These are phyloP conservation scores for Tulasnella sp. DNA, from an alignment of 768 basidiomycete genomes.

Conservation along the genomic window DNA sequence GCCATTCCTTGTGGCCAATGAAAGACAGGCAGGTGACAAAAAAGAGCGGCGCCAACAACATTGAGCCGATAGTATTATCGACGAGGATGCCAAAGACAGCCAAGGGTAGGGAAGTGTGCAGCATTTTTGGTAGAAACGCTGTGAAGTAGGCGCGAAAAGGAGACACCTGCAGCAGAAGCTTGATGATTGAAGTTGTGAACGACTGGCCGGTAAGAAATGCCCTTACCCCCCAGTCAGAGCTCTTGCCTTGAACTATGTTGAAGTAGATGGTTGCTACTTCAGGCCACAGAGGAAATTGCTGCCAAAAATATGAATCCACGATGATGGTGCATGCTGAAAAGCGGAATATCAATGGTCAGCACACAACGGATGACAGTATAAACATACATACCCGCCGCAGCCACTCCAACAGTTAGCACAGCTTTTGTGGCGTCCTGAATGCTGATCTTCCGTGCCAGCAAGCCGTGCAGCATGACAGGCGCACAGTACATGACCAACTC, in stretches of 20 bases:
- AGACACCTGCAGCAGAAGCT: conserved; percentile 41
- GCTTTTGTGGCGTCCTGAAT: conserved; percentile 36
- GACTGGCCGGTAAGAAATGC: background rate
- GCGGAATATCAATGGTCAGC: background rate
- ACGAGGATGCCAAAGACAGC: conserved; percentile 39
- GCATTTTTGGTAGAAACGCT: conserved; percentile 61
- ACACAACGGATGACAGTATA: background rate
- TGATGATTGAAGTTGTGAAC: background rate
- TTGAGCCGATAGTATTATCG: conserved; percentile 39
- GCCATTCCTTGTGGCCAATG: conserved; percentile 94
- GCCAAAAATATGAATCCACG: conserved; percentile 86
- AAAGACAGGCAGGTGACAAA: conserved; percentile 58
- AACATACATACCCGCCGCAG: conserved; percentile 28
- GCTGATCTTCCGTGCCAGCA: conserved; percentile 34
- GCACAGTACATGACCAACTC: conserved; percentile 63
- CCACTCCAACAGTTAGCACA: conserved; percentile 38
- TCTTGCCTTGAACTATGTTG: conserved; percentile 80
- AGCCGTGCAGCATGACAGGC: conserved; percentile 46
- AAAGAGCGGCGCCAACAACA: conserved; percentile 40
- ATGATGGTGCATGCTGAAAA: conserved; percentile 43
- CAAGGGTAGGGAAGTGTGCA: conserved; percentile 53
- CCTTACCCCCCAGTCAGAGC: conserved; percentile 85
- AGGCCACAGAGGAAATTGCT: conserved; percentile 65
- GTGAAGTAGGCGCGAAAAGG: conserved; percentile 58
- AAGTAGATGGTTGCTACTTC: conserved; percentile 70